A percentile compares a stretch with the other conserved stretches of the same genome.
Evolutionary conservation across 2,329 filamentous ascomycete genomes (phyloP).

Genomic region (Fusarium subglutinans): DNA sequence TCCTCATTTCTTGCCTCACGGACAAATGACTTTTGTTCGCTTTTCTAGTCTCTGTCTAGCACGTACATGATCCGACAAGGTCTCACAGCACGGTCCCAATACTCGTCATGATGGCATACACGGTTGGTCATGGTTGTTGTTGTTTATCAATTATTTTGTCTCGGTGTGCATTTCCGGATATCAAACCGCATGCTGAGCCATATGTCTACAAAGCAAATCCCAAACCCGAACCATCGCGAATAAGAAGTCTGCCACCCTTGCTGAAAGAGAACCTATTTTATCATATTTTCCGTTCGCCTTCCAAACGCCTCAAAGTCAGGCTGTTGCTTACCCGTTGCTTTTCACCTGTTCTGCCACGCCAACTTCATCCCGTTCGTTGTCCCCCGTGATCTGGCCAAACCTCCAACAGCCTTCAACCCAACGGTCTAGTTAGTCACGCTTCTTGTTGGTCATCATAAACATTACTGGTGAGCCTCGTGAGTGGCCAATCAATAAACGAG

Average conservation of each 20-base stretch:
- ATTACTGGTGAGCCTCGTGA: not conserved
- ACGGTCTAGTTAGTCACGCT: not conserved
- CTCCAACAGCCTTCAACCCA: not conserved
- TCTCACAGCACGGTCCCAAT: not conserved
- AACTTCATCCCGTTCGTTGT: not conserved
- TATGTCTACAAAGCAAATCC: conserved; percentile 35
- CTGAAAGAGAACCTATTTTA: conserved; percentile 8
- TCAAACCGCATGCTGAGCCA: conserved; percentile 31
- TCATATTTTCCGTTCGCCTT: not conserved
- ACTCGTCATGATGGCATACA: not conserved
- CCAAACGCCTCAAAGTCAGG: conserved; percentile 23
- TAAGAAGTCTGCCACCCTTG: conserved; percentile 23
- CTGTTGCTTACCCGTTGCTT: conserved; percentile 1
- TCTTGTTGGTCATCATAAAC: not conserved
- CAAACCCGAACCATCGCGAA: conserved; percentile 26
- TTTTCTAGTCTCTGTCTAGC: not conserved
- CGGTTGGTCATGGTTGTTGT: not conserved
- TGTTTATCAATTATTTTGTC: conserved; percentile 31
- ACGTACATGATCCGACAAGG: not conserved
- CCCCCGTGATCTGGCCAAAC: not conserved
- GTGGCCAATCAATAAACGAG: not conserved
- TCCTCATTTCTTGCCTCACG: not conserved
- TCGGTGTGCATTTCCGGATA: conserved; percentile 25
- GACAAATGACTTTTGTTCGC: not conserved
- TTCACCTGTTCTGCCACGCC: not conserved